These are phyloP conservation scores for Globisporangium recalcitrans DNA, from an alignment of 352 stramenopile species.

Conservation along the genomic window DNA sequence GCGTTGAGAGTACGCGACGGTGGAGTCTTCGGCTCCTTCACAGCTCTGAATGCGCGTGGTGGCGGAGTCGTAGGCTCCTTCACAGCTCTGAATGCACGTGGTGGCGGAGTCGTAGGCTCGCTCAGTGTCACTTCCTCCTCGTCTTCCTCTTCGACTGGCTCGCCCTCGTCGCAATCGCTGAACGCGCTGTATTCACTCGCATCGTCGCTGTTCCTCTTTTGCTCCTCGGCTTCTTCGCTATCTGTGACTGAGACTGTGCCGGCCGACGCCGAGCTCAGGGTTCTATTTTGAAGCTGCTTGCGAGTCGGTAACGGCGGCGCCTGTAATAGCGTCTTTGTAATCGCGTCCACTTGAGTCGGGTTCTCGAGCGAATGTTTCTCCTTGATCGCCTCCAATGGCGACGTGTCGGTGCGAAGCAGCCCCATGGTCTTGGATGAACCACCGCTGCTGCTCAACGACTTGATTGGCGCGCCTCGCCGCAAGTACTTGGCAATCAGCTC, in stretches of 20 bases:
- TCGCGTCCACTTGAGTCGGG: not conserved
- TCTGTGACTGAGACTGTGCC: constrained; percentile 31
- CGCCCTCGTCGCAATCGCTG: constrained; percentile 22
- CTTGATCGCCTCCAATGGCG: constrained; percentile 11
- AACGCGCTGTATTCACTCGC: constrained; percentile 9
- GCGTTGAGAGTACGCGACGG: not conserved
- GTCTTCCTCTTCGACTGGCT: constrained; percentile 17
- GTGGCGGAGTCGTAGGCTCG: not conserved
- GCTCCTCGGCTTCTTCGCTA: constrained; percentile 21
- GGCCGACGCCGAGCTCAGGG: constrained; percentile 20
- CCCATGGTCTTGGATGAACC: not conserved
- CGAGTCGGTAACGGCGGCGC: not conserved
- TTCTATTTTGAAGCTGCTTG: constrained; percentile 23
- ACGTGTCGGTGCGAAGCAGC: not conserved
- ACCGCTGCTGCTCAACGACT: constrained; percentile 1
- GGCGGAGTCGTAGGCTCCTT: not conserved
- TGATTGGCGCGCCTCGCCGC: constrained; percentile 10
- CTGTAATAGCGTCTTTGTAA: not conserved
- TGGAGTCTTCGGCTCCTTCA: not conserved
- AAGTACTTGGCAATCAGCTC: constrained; percentile 19
- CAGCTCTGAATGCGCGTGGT: not conserved
- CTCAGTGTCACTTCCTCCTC: not conserved
- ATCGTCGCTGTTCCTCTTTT: constrained; percentile 13
- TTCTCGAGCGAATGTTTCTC: constrained; percentile 13
- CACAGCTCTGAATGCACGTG: not conserved